Evolutionary conservation across 2,329 filamentous ascomycete species (phyloP), one percentile per base, ranked within the genome.

Genomic region (Epichloe sp.): DNA sequence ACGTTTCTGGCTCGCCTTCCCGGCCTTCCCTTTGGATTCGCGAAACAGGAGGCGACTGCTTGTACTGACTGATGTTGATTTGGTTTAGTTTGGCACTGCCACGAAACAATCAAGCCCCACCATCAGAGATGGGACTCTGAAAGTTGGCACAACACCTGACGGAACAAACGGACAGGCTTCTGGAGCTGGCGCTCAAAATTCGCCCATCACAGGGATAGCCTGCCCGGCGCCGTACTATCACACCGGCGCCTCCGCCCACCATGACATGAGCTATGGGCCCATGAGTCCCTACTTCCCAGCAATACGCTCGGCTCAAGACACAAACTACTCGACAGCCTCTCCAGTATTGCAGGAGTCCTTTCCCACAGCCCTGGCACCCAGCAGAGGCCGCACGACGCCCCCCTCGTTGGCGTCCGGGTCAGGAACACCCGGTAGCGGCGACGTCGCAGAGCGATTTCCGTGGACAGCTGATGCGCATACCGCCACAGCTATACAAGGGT

Each of bases 51-150:
- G 23, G 23, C 12, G 12, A 42, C 50, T n/a, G 43, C 2, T 19
- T 60, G 59, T 63, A 68, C 71, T 75, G 69, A 75, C 67, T 57
- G 53, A 54, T 49, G 44, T 60, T 50, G 50, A 51, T 51, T 4
- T 36, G 19, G 54, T 58, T 57, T 56, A 83, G 80, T 83, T 82
- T 72, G 78, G 79, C 56, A 79, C 78, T 44, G 38, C 49, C 21
- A 15, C 52, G 17, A 80, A 79, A 62, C 77, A 77, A 60, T 70
- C 71, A 42, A 76, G 71, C 52, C 72, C 77, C 35, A 68, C 71
- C 49, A 61, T 72, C 50, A 75, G 70, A 57, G 76, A 79, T 49
- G 76, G 71, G 41, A 71, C 71, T 12, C 53, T 74, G 41, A 65
- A 62, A 47, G 66, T 58, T 51, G 70, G 68, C 21, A 70, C 71